A percentile compares a stretch with the other conserved stretches of the same genome.
Conservation (phyloP, 148 eudicot species). For the Rhododendron henanense region DNA sequence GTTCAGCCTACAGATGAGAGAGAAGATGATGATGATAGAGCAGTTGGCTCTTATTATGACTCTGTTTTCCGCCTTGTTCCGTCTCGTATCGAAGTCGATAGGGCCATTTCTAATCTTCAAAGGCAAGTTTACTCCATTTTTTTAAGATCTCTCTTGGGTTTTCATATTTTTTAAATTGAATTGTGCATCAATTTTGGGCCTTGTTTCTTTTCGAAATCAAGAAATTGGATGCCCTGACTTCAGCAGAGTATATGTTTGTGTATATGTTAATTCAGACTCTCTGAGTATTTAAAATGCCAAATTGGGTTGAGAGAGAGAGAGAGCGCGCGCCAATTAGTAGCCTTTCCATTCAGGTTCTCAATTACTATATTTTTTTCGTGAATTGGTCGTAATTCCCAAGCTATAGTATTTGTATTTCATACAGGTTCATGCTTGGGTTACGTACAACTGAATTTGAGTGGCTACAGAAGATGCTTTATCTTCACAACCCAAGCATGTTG, state of each 20-base stretch:
- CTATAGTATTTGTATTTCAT: neutral
- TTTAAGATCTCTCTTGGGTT: neutral
- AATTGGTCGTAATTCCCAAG: no score
- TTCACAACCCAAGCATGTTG: slow-evolving; percentile 9
- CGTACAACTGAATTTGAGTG: slow-evolving; percentile 7
- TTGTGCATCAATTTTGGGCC: neutral
- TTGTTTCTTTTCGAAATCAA: neutral
- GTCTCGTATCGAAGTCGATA: slow-evolving; percentile 27
- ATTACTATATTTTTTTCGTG: no score
- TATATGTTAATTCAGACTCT: neutral
- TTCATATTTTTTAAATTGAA: neutral
- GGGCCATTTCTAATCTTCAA: slow-evolving; percentile 40
- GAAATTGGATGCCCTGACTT: neutral
- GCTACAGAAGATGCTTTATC: slow-evolving; percentile 8
- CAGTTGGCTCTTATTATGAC: slow-evolving; percentile 5
- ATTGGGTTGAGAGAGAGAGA: neutral
- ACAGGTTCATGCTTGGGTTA: slow-evolving; percentile 28
- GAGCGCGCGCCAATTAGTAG: neutral
- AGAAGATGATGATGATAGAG: neutral
- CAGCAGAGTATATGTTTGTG: neutral
- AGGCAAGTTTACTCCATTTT: slow-evolving; percentile 17
- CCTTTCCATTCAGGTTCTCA: neutral
- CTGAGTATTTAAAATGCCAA: neutral
- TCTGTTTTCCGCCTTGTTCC: slow-evolving; percentile 36
- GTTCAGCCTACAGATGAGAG: neutral